Percentiles rank a stretch among this genome's conserved stretches.
Evolutionary conservation across 176 grass and related monocot species (phyloP).

Genomic region (Raddia distichophylla): DNA sequence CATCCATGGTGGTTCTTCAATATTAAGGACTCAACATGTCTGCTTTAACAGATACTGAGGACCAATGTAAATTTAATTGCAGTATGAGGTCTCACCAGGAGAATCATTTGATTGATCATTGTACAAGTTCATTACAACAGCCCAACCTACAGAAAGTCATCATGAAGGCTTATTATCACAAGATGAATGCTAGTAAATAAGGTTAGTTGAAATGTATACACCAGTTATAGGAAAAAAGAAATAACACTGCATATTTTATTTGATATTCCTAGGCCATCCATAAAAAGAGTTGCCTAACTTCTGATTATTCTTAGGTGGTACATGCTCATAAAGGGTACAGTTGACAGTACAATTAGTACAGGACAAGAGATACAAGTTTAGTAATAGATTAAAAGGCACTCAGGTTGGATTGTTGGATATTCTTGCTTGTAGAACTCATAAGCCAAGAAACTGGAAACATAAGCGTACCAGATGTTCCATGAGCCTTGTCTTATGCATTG

Average conservation of each 20-base stretch:
- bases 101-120: constrained; percentile 57
- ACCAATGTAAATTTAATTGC: constrained; percentile 24
- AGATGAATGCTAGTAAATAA: constrained; percentile 9
- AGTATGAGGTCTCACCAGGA: constrained; percentile 41
- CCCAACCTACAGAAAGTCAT: constrained; percentile 48
- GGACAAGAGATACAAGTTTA: constrained; percentile 22
- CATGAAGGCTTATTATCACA: constrained; percentile 8
- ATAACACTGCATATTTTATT: background rate
- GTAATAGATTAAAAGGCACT: constrained; percentile 1
- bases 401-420: constrained; percentile 4
- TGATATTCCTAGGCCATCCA: background rate
- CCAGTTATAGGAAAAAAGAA: background rate
- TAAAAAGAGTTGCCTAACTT: background rate
- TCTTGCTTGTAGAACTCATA: constrained; percentile 3
- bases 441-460: background rate
- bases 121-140: constrained; percentile 51
- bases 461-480: constrained; percentile 25
- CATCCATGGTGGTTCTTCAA: constrained; percentile 1
- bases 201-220: background rate
- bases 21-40: constrained; percentile 15
- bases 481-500: background rate
- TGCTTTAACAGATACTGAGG: constrained; percentile 2
- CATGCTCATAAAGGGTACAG: constrained; percentile 11
- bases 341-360: constrained; percentile 24
- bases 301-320: background rate